Conservation (phyloP, 1,139 yeast genomes). For the Kluyveromyces sp. region DNA sequence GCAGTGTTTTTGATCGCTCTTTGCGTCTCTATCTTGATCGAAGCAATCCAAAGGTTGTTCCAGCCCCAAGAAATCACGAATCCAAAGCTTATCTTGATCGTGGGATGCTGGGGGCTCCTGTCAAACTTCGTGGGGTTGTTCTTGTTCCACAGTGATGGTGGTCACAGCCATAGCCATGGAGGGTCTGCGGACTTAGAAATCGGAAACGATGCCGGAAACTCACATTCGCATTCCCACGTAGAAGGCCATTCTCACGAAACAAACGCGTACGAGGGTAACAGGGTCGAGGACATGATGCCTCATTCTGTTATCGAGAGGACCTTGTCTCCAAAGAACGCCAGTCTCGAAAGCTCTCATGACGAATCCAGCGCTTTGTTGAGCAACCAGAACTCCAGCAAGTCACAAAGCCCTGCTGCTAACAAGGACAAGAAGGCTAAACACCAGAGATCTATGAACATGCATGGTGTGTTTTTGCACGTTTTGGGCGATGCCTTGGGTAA, state of each 20-base stretch:
- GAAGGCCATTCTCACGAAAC: slow-evolving; percentile 19
- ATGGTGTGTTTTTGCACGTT: slow-evolving; percentile 92
- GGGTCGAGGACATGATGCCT: slow-evolving; percentile 26
- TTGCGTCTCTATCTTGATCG: slow-evolving; percentile 86
- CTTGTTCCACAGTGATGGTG: slow-evolving; percentile 86
- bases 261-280: slow-evolving; percentile 10
- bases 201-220: slow-evolving; percentile 12
- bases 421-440: slow-evolving; percentile 16
- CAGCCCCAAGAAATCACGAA: slow-evolving; percentile 72
- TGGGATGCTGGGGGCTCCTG: slow-evolving; percentile 74
- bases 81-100: slow-evolving; percentile 72
- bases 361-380: slow-evolving; percentile 34
- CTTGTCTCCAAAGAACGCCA: background rate
- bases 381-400: slow-evolving; percentile 7
- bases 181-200: slow-evolving; percentile 20
- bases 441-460: slow-evolving; percentile 79
- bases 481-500: slow-evolving; percentile 95
- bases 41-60: slow-evolving; percentile 84
- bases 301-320: slow-evolving; percentile 24
- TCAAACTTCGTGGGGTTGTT: slow-evolving; percentile 80
- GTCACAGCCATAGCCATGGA: slow-evolving; percentile 49
- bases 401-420: slow-evolving; percentile 33
- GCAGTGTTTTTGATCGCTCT: slow-evolving; percentile 89
- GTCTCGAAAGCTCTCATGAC: background rate
- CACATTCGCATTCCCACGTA: slow-evolving; percentile 22